These are phyloP conservation scores for Akanthomyces muscarius DNA, from an alignment of 2,329 filamentous ascomycete genomes.

Conservation along the genomic window DNA sequence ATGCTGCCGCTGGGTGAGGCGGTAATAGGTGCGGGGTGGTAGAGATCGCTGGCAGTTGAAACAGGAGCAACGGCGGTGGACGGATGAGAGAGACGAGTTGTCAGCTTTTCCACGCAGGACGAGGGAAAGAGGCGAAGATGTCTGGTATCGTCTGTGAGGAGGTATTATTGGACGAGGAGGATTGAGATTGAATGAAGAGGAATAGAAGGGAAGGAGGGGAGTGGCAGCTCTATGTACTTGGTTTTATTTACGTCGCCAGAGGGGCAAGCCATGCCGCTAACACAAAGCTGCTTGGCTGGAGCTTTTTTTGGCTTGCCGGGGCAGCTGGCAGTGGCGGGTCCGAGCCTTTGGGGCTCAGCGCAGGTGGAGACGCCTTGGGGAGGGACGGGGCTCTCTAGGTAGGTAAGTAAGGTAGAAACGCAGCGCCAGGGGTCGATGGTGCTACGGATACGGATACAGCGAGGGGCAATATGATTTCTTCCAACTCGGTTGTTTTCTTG, in stretches of 20 bases:
- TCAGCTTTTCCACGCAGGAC: background rate
- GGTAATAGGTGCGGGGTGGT: constrained; percentile 8
- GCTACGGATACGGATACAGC: no score
- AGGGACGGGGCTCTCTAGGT: background rate
- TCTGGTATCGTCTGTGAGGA: background rate
- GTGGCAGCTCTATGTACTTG: constrained; percentile 4
- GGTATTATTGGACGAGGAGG: background rate
- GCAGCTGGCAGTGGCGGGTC: constrained; percentile 6
- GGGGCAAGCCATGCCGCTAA: background rate
- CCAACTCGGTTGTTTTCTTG: no score
- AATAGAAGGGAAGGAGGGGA: constrained; percentile 6
- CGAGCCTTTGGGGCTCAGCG: constrained; percentile 13
- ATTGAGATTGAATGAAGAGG: background rate
- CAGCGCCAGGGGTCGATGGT: background rate
- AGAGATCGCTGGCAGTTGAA: background rate
- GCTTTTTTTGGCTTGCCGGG: constrained; percentile 6
- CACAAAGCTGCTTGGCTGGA: background rate
- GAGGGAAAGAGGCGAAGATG: background rate
- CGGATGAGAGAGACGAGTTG: background rate
- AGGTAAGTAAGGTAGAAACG: background rate
- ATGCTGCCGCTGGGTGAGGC: background rate
- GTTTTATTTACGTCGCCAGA: background rate
- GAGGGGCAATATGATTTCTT: no score
- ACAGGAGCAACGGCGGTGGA: background rate
- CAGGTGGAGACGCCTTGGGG: background rate